Conservation (phyloP, 768 basidiomycete species). For the Galerina marginata region DNA sequence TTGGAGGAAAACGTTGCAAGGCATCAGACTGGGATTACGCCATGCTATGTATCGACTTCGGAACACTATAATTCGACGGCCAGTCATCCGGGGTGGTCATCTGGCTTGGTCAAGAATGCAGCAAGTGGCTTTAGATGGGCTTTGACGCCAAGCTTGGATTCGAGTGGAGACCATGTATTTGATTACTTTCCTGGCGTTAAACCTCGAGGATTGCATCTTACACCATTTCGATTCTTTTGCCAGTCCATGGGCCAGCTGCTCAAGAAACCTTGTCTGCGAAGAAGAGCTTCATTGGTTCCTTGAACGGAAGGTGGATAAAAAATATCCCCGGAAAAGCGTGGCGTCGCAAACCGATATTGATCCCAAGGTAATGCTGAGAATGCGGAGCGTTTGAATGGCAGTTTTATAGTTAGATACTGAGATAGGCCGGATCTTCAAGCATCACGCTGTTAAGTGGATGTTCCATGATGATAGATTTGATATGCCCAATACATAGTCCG, state of each 20-base stretch:
- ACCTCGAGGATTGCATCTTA: too few relatives aligned
- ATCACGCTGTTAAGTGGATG: neutral
- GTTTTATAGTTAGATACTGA: neutral
- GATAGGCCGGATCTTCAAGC: slow-evolving; percentile 20
- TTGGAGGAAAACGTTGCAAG: too few relatives aligned
- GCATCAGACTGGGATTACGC: neutral
- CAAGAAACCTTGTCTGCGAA: neutral
- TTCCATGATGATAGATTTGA: neutral
- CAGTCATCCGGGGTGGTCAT: neutral
- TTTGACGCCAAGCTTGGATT: neutral
- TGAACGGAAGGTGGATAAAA: slow-evolving; percentile 1
- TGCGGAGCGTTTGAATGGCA: neutral
- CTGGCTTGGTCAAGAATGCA: neutral
- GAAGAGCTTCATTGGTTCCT: neutral
- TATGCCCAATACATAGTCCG: neutral
- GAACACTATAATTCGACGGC: neutral
- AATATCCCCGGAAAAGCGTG: slow-evolving; percentile 1
- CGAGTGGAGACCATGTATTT: too few relatives aligned
- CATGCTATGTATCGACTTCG: neutral
- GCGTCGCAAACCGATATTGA: slow-evolving; percentile 1
- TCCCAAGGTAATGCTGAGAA: neutral
- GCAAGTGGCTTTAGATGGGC: neutral
- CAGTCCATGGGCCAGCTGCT: too few relatives aligned
- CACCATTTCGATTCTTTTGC: too few relatives aligned
- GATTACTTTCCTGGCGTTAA: too few relatives aligned